Conservation (phyloP, 495 filamentous ascomycete species). For the Hypoxylon rickii region DNA sequence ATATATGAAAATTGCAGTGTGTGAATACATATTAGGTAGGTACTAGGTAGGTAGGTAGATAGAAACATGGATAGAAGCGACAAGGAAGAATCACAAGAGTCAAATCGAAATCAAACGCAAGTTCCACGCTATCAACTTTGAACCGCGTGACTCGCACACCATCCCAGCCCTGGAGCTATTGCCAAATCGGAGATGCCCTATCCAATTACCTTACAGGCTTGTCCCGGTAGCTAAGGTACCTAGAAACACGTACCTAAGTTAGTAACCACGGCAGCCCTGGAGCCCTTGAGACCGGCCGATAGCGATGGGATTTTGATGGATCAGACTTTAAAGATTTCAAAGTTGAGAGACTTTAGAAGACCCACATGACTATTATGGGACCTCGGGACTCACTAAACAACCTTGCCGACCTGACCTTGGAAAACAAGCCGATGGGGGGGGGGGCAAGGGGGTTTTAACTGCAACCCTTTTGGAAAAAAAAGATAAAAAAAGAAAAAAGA, state of each 20-base stretch:
- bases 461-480: not conserved
- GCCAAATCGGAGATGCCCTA: not conserved
- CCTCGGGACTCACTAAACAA: constrained; percentile 1
- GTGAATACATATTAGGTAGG: no score
- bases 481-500: not conserved
- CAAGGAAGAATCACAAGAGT: not conserved
- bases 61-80: not conserved
- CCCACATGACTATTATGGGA: constrained; percentile 24
- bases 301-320: no score
- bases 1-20: constrained; percentile 1
- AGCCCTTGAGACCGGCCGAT: constrained; percentile 31
- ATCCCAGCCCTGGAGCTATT: not conserved
- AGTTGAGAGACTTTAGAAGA: constrained; percentile 14
- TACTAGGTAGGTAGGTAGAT: not conserved
- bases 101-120: not conserved
- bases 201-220: no score
- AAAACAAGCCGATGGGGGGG: constrained; percentile 10
- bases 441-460: not conserved
- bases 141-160: constrained; percentile 34
- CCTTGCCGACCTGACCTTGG: no score
- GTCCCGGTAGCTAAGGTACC: no score
- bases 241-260: no score
- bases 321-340: no score
- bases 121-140: constrained; percentile 16
- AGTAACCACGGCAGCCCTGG: no score